Percentiles rank a stretch among this genome's conserved stretches.
phyloP scores from a whole-genome alignment of 176 grass and related monocot species.

The Rhynchospora breviuscula region DNA sequence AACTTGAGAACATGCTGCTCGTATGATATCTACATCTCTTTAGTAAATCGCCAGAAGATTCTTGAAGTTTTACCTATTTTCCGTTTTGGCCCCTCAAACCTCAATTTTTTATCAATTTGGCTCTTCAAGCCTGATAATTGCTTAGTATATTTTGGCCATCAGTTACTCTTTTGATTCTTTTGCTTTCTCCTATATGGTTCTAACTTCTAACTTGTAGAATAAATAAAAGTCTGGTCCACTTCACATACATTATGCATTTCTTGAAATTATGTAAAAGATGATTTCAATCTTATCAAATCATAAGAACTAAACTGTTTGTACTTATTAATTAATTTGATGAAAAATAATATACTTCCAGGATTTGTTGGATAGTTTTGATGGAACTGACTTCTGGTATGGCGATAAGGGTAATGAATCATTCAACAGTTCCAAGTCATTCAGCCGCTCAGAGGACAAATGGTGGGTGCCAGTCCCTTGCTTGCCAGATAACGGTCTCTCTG shows the following conservation, averaged over 20 bases:
- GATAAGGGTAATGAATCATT: slow-evolving; percentile 55
- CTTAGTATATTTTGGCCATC: neutral
- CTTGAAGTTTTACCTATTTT: neutral
- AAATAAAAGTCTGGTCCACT: neutral
- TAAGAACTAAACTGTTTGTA: neutral
- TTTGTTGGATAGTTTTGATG: slow-evolving; percentile 73
- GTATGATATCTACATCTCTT: slow-evolving; percentile 28
- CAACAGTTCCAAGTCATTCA: slow-evolving; percentile 48
- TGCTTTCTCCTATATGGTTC: neutral
- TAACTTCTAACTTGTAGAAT: neutral
- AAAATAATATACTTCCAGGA: slow-evolving; percentile 39
- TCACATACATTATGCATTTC: neutral
- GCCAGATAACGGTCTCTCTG: slow-evolving; percentile 52
- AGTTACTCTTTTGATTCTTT: neutral
- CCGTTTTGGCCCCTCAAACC: neutral
- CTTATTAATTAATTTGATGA: neutral
- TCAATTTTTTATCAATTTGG: neutral
- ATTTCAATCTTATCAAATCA: neutral
- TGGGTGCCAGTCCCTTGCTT: slow-evolving; percentile 83
- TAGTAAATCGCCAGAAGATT: neutral
- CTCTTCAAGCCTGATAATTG: neutral
- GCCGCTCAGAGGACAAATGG: slow-evolving; percentile 71
- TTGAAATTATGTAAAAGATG: neutral
- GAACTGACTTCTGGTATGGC: slow-evolving; percentile 76
- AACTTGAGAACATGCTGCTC: slow-evolving; percentile 82